These are phyloP conservation scores for Leptographium lundbergii DNA, from an alignment of 2,329 filamentous ascomycete genomes.

Conservation along the genomic window DNA sequence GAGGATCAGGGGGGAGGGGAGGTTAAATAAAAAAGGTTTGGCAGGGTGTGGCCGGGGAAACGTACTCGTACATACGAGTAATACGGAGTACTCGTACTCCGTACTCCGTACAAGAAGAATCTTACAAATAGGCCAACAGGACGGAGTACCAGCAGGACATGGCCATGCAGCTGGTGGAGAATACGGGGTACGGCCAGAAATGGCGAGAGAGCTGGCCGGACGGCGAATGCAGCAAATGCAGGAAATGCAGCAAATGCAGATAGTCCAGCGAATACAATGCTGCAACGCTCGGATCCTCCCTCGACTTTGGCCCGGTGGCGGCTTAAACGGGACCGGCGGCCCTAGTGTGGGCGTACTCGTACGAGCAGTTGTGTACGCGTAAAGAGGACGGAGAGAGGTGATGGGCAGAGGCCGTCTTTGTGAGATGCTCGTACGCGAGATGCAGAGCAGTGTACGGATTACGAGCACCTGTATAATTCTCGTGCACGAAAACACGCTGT, in stretches of 20 bases:
- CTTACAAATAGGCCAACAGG: not conserved
- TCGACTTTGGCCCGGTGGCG: not conserved
- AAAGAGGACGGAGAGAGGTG: not conserved
- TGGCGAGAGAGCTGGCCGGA: not conserved
- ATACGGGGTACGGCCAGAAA: not conserved
- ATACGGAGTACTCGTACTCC: no score
- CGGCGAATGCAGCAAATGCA: no score
- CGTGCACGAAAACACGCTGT: no score
- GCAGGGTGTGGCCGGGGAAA: no score
- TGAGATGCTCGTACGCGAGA: not conserved
- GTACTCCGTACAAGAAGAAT: not conserved
- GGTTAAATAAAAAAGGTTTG: no score
- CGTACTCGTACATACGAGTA: not conserved
- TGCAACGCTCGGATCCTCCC: not conserved
- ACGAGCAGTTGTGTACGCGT: not conserved
- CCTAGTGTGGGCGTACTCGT: not conserved
- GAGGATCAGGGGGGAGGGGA: no score
- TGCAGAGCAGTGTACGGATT: no score
- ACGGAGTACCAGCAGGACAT: not conserved
- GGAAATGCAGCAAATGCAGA: not conserved
- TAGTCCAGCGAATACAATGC: not conserved
- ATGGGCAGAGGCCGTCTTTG: not conserved
- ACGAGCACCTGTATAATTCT: no score
- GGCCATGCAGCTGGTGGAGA: not conserved
- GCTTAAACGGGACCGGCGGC: not conserved